Conservation (phyloP, 306 rosid genomes). For the Vigna nakashimae region DNA sequence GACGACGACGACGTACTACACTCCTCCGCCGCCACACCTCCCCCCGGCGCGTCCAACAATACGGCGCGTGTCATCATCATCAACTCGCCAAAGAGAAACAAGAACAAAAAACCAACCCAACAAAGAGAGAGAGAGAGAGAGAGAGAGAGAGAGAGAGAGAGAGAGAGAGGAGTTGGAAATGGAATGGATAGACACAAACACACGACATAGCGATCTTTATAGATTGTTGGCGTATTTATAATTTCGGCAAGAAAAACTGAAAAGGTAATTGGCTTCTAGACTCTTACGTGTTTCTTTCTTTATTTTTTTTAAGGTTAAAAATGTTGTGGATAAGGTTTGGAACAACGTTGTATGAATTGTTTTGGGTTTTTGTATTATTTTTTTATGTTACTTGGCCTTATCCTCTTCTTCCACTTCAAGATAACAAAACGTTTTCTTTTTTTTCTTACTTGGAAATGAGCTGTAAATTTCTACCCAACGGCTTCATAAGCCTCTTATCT, state of each 20-base stretch:
- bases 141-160: background rate
- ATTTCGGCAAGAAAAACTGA: slow-evolving; percentile 8
- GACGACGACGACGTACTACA: slow-evolving; percentile 81
- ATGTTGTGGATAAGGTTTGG: slow-evolving; percentile 40
- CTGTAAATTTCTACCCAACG: slow-evolving; percentile 40
- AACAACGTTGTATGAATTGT: slow-evolving; percentile 18
- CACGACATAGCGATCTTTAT: slow-evolving; percentile 1
- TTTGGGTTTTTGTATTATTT: background rate
- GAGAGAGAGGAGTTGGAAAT: background rate
- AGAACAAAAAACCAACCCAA: background rate
- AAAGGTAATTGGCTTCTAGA: background rate
- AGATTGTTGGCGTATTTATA: slow-evolving; percentile 39
- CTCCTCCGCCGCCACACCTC: slow-evolving; percentile 37
- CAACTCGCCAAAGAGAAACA: background rate
- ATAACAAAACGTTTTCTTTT: background rate
- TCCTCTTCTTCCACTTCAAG: slow-evolving; percentile 58
- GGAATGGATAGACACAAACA: slow-evolving; percentile 24
- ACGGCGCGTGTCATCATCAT: slow-evolving; percentile 41
- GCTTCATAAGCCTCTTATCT: background rate
- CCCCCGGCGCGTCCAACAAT: slow-evolving; percentile 46
- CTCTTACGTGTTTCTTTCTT: background rate
- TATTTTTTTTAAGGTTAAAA: background rate
- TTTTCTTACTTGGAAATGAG: slow-evolving; percentile 25
- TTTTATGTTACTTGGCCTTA: slow-evolving; percentile 46
- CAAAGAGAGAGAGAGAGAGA: no score